Evolutionary conservation across 2,329 filamentous ascomycete genomes (phyloP), one percentile per base, ranked within the genome.

Genomic region (Fusarium sp.): DNA sequence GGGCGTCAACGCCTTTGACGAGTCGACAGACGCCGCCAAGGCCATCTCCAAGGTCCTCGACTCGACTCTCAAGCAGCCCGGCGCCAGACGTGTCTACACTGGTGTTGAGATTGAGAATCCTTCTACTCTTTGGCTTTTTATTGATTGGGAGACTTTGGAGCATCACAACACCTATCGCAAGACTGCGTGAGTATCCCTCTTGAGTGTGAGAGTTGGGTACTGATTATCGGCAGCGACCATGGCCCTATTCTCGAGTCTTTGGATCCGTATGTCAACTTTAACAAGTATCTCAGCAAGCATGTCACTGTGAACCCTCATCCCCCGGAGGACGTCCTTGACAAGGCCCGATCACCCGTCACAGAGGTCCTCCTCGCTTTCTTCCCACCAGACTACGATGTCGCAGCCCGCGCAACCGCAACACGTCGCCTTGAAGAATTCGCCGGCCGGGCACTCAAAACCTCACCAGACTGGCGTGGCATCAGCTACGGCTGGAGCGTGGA

Each of bases 401-500:
- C 73, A 11, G 56, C 76, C 11, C 76, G 76, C 11, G 74, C 76
- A 14, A 68, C 62, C 0, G 76, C 76, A 2, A 77, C 72, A 2
- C 48, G 69, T 6, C 67, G 72, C 6, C 57, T 77, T 0, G 74
- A 75, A 1, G 35, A 78, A 4, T 77, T 77, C 22, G 52, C 76
- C 2, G 67, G 50, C 0, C 50, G 45, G 14, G 76, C 65, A 1
- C 76, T 77, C 2, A 77, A 77, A 22, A 62, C 56, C 3, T 77
- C 74, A 0, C 64, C 72, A 0, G 72, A 77, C 56, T 77, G 76
- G 76, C 67, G 76, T 0, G 76, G 76, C 1, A 77, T 77, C 35
- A 77, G 76, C 69, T 77, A 77, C 31, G 80, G 81, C 8, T 83
- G 81, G 81, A 81, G 80, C 9, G 66, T 80, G 0, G 82, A 83